Conservation (phyloP, 2,329 filamentous ascomycete genomes). For the Corynespora cassiicola region DNA sequence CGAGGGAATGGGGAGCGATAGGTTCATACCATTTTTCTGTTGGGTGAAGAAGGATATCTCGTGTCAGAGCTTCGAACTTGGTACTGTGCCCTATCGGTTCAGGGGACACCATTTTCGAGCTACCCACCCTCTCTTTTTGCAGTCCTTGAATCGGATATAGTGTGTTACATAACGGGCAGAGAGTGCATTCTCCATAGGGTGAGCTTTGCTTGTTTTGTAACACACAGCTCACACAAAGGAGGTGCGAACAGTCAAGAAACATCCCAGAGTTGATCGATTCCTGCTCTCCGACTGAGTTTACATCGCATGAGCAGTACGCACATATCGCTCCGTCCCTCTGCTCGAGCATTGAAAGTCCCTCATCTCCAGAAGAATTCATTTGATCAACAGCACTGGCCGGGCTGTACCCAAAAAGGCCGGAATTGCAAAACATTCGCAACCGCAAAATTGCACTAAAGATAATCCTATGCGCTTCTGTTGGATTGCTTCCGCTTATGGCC, state of each 20-base stretch:
- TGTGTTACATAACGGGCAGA: no score
- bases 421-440: slow-evolving; percentile 11
- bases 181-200: no score
- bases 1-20: neutral
- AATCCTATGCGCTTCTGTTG: slow-evolving; percentile 2
- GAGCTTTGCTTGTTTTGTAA: no score
- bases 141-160: no score
- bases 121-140: no score
- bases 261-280: neutral
- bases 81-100: no score
- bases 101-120: no score
- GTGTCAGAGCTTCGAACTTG: slow-evolving; percentile 1
- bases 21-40: slow-evolving; percentile 7
- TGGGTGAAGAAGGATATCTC: slow-evolving; percentile 1
- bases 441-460: slow-evolving; percentile 11
- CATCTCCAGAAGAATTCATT: neutral
- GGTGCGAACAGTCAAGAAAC: slow-evolving; percentile 4
- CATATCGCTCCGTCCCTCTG: slow-evolving; percentile 2
- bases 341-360: neutral
- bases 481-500: slow-evolving; percentile 2
- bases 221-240: slow-evolving; percentile 4
- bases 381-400: neutral
- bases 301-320: slow-evolving; percentile 4
- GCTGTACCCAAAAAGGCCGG: slow-evolving; percentile 7
- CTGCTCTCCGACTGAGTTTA: slow-evolving; percentile 1